Evolutionary conservation across 345 rosid species (phyloP).

Genomic region (Salix arbutifolia): DNA sequence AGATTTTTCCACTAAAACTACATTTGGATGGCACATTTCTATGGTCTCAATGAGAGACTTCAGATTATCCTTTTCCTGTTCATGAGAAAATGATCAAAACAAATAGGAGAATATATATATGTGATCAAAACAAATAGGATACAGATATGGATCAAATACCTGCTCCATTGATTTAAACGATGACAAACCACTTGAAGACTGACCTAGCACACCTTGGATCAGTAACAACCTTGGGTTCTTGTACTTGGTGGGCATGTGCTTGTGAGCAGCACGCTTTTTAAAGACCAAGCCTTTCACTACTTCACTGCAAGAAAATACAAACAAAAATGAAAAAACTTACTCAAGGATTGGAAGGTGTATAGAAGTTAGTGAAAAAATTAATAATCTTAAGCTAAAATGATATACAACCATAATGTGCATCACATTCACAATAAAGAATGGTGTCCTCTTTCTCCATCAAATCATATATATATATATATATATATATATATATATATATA

Average conservation of each 20-base stretch:
- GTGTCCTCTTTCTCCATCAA: background rate
- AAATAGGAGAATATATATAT: background rate
- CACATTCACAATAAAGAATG: background rate
- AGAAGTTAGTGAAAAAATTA: background rate
- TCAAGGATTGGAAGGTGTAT: background rate
- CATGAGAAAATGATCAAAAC: constrained; percentile 21
- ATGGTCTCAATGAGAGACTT: constrained; percentile 57
- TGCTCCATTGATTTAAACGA: constrained; percentile 64
- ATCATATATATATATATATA: too few species aligned
- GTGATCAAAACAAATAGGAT: background rate
- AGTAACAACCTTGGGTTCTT: constrained; percentile 72
- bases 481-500: too few species aligned
- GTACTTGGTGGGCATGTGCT: constrained; percentile 83
- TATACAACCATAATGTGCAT: too few species aligned
- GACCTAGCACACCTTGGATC: constrained; percentile 68
- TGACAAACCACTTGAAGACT: constrained; percentile 68
- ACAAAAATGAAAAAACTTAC: background rate
- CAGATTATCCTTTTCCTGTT: constrained; percentile 61
- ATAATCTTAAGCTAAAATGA: background rate
- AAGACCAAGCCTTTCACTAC: constrained; percentile 84
- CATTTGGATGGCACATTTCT: constrained; percentile 62
- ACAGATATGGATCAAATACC: constrained; percentile 34
- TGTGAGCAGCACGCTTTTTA: constrained; percentile 93
- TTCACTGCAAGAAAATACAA: constrained; percentile 51
- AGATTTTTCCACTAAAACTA: constrained; percentile 82